Base-by-base conservation (phyloP, 1,284 basidiomycete species). In the Puccinia triticina region DNA sequence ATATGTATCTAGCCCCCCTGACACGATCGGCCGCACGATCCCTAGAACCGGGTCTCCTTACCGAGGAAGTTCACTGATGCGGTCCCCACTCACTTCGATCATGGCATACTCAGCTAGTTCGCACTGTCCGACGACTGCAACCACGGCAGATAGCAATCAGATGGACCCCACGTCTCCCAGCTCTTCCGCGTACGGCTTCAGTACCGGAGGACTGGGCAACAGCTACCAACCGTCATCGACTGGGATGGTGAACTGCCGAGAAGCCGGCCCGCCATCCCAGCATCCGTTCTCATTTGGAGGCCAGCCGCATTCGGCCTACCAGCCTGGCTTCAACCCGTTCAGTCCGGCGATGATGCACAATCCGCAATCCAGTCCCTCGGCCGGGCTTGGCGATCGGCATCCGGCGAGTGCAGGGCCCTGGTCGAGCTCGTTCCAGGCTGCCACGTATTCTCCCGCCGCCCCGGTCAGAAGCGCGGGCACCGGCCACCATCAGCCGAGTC, bases 381-480 rank as follows among this genome's bases (percentile, higher is more conserved):
- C 29, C 1, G 10, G 2, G 8, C 32, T 48, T 32, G 40, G 32
- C 14, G 73, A 71, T 12, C 64, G 66, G 12, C 32, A 57, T 40
- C 79, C 78, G n/a, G 53, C 57, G 18, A 81, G 78, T 50, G 78
- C 78, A 57, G 78, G 78, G 10, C 78, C 78, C 5, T 81, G 78
- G 78, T 29, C 66, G 23, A 73, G 29, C 34, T 73, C 78, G 26
- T 57, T 79, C 16, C 67, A 78, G 1, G 40, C 34, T 72, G 59
- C 46, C 1, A 1, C 50, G 5, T 59, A 40, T 57, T 53, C 46
- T 7, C 37, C 67, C 5, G 37, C 59, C 1, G 32, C 67, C 21
- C 48, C 77, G 21, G 46, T 40, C 10, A 59, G 66, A 64, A n/a
- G 32, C 23, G 43, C 53, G 1, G 67, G 74, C 7, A 61, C 37